phyloP scores from a whole-genome alignment of 139 green algal genomes.

The Haematococcus lacustris region DNA sequence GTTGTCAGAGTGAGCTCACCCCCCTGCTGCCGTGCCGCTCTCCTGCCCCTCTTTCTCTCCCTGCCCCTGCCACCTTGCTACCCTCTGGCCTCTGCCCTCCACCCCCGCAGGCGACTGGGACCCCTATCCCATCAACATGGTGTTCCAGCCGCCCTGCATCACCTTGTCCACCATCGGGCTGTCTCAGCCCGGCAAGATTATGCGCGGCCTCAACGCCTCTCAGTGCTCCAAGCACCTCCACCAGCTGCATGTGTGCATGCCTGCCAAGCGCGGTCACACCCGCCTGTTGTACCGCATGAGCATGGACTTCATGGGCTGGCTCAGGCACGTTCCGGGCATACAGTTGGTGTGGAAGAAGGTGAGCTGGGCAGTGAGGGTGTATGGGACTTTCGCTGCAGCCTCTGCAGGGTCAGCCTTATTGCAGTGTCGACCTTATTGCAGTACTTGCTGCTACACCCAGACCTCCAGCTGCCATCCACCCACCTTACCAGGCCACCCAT shows the following conservation, averaged over 20 bases:
- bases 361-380: too few species aligned
- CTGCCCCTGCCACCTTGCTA: too few species aligned
- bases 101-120: conserved; percentile 78
- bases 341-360: conserved; percentile 75
- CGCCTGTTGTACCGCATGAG: conserved; percentile 96
- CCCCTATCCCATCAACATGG: conserved; percentile 98
- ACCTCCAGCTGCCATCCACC: too few species aligned
- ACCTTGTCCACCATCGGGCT: conserved; percentile 84
- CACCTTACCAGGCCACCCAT: background rate
- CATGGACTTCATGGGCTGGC: conserved; percentile 91
- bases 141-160: conserved; percentile 91
- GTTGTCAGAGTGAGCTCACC: too few species aligned
- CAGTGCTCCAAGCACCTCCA: conserved; percentile 89
- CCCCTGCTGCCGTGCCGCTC: too few species aligned
- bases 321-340: conserved; percentile 77
- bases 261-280: conserved; percentile 71
- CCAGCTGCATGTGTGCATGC: conserved; percentile 96
- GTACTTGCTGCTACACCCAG: too few species aligned
- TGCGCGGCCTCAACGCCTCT: conserved; percentile 50
- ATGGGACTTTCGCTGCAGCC: too few species aligned
- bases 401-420: too few species aligned
- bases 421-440: too few species aligned
- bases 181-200: conserved; percentile 82
- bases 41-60: too few species aligned
- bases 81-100: too few species aligned